Conservation (phyloP, 106 monocot species). For the Posidonia australis region DNA sequence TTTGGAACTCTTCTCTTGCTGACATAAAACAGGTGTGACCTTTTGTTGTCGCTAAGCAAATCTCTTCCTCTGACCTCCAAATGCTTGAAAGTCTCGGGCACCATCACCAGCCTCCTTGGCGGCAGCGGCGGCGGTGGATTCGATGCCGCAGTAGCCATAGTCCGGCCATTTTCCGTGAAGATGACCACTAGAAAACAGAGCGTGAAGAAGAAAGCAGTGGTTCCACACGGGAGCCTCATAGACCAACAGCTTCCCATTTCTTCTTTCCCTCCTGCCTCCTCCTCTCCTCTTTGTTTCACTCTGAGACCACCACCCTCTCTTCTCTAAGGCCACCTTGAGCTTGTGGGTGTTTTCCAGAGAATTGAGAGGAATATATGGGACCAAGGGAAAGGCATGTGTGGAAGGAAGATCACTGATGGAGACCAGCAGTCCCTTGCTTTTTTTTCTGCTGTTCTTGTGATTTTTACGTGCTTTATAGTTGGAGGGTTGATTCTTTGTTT, state of each 20-base stretch:
- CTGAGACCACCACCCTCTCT: neutral
- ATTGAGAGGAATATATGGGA: slow-evolving; percentile 11
- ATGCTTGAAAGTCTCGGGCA: neutral
- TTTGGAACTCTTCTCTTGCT: slow-evolving; percentile 29
- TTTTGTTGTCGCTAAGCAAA: neutral
- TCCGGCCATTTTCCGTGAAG: neutral
- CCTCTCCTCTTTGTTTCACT: too few species aligned
- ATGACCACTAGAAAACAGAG: neutral
- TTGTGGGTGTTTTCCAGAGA: neutral
- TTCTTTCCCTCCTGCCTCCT: neutral
- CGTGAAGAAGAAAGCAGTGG: neutral
- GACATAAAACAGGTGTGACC: slow-evolving; percentile 3
- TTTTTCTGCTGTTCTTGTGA: slow-evolving; percentile 7
- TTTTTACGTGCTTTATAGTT: slow-evolving; percentile 7
- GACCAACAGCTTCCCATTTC: slow-evolving; percentile 1
- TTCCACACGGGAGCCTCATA: neutral
- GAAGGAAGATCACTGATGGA: slow-evolving; percentile 6
- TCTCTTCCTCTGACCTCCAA: slow-evolving; percentile 1
- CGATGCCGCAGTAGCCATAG: neutral
- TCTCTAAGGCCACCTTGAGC: neutral
- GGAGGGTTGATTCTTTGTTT: neutral
- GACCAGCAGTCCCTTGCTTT: slow-evolving; percentile 6
- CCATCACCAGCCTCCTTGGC: neutral
- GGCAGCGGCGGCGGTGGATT: neutral
- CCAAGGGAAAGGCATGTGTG: slow-evolving; percentile 7